Percentiles rank a stretch among this genome's conserved stretches.
Conservation (phyloP, 768 basidiomycete species). For the Plicaturopsis crispa region DNA sequence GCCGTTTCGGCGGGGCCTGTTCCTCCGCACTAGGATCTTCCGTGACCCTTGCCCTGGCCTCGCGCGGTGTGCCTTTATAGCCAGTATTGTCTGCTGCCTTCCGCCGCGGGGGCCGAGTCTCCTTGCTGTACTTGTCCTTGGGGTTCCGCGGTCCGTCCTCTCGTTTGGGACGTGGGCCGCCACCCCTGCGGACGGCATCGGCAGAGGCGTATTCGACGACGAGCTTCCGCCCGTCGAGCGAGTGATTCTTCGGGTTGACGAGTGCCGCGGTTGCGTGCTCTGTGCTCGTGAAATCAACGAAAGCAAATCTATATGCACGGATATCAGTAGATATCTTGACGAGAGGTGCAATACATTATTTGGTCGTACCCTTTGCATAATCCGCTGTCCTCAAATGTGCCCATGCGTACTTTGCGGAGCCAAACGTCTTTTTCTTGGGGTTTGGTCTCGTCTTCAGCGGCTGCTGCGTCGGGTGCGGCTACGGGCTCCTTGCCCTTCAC, state of each 20-base stretch:
- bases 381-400: slow-evolving; percentile 94
- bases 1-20: slow-evolving; percentile 2
- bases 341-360: no score
- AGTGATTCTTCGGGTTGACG: slow-evolving; percentile 78
- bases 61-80: slow-evolving; percentile 7
- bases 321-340: no score
- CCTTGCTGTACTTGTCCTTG: slow-evolving; percentile 9
- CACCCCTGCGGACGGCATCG: slow-evolving; percentile 84
- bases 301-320: slow-evolving; percentile 82
- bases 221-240: slow-evolving; percentile 75
- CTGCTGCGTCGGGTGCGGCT: neutral
- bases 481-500: slow-evolving; percentile 21
- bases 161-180: slow-evolving; percentile 11
- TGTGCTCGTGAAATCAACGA: slow-evolving; percentile 80
- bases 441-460: slow-evolving; percentile 6
- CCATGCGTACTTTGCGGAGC: slow-evolving; percentile 84
- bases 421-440: slow-evolving; percentile 31
- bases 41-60: slow-evolving; percentile 5
- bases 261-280: slow-evolving; percentile 80
- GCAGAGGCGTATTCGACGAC: slow-evolving; percentile 86
- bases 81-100: neutral
- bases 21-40: slow-evolving; percentile 7
- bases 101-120: neutral
- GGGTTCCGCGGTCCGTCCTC: neutral
- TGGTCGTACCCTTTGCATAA: slow-evolving; percentile 80